Evolutionary conservation across 495 filamentous ascomycete genomes (phyloP).

Genomic region (Penicillium paxilli): DNA sequence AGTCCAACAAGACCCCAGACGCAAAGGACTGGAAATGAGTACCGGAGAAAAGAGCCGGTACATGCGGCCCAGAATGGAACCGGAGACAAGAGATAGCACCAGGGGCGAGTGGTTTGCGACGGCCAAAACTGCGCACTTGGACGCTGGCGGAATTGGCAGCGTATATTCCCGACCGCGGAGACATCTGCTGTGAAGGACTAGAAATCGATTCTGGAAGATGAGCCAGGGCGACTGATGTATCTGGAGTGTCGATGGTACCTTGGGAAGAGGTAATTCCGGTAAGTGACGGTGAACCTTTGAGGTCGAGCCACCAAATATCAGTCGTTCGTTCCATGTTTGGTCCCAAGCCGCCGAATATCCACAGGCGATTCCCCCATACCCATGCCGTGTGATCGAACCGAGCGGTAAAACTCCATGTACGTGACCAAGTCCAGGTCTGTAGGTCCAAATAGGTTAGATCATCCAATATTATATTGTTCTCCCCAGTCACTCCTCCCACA

Average conservation of each 20-base stretch:
- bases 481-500: constrained; percentile 83
- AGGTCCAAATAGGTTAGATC: constrained; percentile 95
- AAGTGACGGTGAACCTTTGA: constrained; percentile 84
- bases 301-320: constrained; percentile 95
- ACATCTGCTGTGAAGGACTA: constrained; percentile 41
- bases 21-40: constrained; percentile 94
- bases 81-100: constrained; percentile 86
- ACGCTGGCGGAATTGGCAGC: constrained; percentile 87
- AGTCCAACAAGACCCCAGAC: constrained; percentile 87
- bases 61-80: constrained; percentile 84
- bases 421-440: constrained; percentile 97
- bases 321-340: constrained; percentile 94
- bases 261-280: constrained; percentile 66
- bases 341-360: constrained; percentile 95
- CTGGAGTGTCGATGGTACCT: constrained; percentile 56
- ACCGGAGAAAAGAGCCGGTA: constrained; percentile 84
- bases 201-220: constrained; percentile 44
- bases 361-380: constrained; percentile 86
- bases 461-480: constrained; percentile 85
- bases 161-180: constrained; percentile 68
- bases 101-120: constrained; percentile 71
- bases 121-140: constrained; percentile 72
- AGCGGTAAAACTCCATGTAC: constrained; percentile 90
- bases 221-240: constrained; percentile 31
- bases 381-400: constrained; percentile 93